These are phyloP conservation scores for Chaetomiaceae sp. DNA, from an alignment of 2,329 filamentous ascomycete genomes.

Conservation along the genomic window DNA sequence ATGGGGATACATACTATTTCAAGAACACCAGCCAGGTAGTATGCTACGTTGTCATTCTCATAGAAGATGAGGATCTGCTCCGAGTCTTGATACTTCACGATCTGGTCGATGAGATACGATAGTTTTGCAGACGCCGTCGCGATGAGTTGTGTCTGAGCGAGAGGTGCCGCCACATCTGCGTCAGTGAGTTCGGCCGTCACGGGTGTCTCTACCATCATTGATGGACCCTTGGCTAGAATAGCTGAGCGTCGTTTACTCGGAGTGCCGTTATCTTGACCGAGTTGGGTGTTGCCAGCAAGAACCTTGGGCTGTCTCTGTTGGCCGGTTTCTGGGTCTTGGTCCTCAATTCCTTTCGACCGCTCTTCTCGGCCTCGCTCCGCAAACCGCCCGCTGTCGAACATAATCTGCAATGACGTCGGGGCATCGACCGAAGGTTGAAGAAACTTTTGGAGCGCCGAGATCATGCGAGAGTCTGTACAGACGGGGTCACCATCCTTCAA, in stretches of 20 bases:
- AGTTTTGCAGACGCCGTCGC: slow-evolving; percentile 84
- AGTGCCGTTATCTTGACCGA: slow-evolving; percentile 34
- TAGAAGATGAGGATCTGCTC: slow-evolving; percentile 95
- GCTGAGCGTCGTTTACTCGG: slow-evolving; percentile 32
- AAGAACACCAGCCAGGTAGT: slow-evolving; percentile 76
- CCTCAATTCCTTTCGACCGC: slow-evolving; percentile 29
- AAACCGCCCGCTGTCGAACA: slow-evolving; percentile 44
- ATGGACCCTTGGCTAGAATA: slow-evolving; percentile 20
- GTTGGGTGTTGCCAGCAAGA: slow-evolving; percentile 40
- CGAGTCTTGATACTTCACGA: slow-evolving; percentile 59
- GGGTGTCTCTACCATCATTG: slow-evolving; percentile 17
- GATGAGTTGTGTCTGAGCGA: slow-evolving; percentile 59
- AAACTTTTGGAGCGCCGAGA: slow-evolving; percentile 49
- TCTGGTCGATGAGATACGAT: slow-evolving; percentile 73
- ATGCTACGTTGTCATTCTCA: slow-evolving; percentile 80
- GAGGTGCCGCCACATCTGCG: slow-evolving; percentile 38
- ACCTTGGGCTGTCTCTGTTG: slow-evolving; percentile 16
- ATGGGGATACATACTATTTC: slow-evolving; percentile 55
- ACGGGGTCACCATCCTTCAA: slow-evolving; percentile 43
- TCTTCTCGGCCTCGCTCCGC: slow-evolving; percentile 36
- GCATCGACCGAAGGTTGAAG: slow-evolving; percentile 43
- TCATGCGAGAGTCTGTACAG: slow-evolving; percentile 46
- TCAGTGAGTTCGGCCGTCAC: slow-evolving; percentile 17
- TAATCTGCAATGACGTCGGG: slow-evolving; percentile 40
- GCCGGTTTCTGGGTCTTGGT: slow-evolving; percentile 3